A percentile compares a stretch with the other conserved stretches of the same genome.
Conservation (phyloP, 805 yeast species). For the Teunomyces atbi region DNA sequence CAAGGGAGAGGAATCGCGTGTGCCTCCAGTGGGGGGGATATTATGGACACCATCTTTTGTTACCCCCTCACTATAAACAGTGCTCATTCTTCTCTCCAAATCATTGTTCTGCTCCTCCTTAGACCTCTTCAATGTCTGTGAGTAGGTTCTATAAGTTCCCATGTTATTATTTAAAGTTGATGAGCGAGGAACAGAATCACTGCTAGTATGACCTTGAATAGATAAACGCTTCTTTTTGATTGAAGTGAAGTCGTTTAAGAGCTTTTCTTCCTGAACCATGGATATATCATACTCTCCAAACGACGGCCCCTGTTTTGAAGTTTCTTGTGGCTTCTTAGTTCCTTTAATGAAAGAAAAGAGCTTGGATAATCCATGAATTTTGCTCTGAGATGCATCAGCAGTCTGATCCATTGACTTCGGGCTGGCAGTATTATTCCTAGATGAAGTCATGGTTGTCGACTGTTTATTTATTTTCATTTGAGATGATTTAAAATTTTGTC, state of each 20-base stretch:
- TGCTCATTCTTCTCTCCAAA: slow-evolving; percentile 28
- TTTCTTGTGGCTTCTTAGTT: not conserved
- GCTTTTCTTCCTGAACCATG: slow-evolving; percentile 15
- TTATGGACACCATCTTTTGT: slow-evolving; percentile 12
- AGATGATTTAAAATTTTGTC: slow-evolving; percentile 2
- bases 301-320: not conserved
- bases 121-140: slow-evolving; percentile 14
- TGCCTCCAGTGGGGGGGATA: not conserved
- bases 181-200: slow-evolving; percentile 24
- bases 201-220: slow-evolving; percentile 16
- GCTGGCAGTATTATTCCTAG: not conserved
- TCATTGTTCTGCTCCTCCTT: slow-evolving; percentile 25
- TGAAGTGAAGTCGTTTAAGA: slow-evolving; percentile 23
- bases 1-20: slow-evolving; percentile 7
- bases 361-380: not conserved
- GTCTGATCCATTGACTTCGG: not conserved
- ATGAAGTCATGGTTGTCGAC: not conserved
- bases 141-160: slow-evolving; percentile 20
- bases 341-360: not conserved
- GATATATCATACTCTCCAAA: slow-evolving; percentile 1
- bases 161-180: slow-evolving; percentile 15
- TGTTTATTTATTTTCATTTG: not conserved
- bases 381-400: not conserved
- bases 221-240: slow-evolving; percentile 29
- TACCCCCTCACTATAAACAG: slow-evolving; percentile 15